Evolutionary conservation across 805 yeast genomes (phyloP).

Genomic region (Suhomyces kilbournensis): DNA sequence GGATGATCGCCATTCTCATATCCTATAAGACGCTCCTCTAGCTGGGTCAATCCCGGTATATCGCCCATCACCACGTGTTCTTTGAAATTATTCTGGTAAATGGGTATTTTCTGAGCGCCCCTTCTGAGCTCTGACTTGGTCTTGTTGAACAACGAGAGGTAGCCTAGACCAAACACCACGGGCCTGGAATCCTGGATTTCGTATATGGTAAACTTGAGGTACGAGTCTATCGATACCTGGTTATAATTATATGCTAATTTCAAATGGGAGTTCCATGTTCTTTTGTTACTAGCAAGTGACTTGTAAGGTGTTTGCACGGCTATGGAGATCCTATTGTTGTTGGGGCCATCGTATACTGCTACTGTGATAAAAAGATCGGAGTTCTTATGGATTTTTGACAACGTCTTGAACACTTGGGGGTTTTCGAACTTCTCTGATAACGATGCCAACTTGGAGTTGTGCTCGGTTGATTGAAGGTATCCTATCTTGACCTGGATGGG

Average conservation of each 20-base stretch:
- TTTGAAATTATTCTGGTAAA: conserved; percentile 10
- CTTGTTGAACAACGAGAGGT: conserved; percentile 55
- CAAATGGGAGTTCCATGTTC: conserved; percentile 73
- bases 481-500: conserved; percentile 35
- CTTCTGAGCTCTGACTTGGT: conserved; percentile 55
- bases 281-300: conserved; percentile 27
- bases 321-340: conserved; percentile 24
- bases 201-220: conserved; percentile 60
- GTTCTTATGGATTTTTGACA: conserved; percentile 28
- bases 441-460: conserved; percentile 14
- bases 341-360: conserved; percentile 30
- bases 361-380: conserved; percentile 35
- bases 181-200: conserved; percentile 59
- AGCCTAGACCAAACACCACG: conserved; percentile 58
- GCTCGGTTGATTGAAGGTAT: conserved; percentile 21
- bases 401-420: conserved; percentile 32
- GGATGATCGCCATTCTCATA: conserved; percentile 68
- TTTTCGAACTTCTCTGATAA: conserved; percentile 34
- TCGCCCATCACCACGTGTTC: conserved; percentile 18
- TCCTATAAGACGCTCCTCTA: conserved; percentile 54
- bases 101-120: conserved; percentile 60
- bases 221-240: conserved; percentile 65
- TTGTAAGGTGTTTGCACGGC: conserved; percentile 37
- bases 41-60: conserved; percentile 21
- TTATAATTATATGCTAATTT: conserved; percentile 67